A percentile compares a stretch with the other conserved stretches of the same genome.
phyloP scores from a whole-genome alignment of 805 yeast genomes.

The Ogataea nakhonphanomensis region DNA sequence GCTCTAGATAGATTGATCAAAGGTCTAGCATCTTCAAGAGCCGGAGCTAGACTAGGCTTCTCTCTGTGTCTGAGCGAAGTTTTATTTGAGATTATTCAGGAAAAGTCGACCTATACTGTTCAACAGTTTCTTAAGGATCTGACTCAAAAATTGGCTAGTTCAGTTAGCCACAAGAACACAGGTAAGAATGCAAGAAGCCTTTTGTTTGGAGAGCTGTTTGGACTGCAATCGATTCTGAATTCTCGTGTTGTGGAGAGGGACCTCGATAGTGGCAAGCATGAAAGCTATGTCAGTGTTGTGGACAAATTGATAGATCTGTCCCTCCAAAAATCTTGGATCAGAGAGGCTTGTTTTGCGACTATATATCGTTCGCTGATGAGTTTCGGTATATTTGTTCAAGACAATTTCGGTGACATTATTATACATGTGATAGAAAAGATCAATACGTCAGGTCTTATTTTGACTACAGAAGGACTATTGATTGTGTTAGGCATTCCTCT shows the following conservation, averaged over 20 bases:
- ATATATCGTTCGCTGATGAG: slow-evolving; percentile 50
- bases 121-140: slow-evolving; percentile 36
- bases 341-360: slow-evolving; percentile 77
- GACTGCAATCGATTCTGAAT: slow-evolving; percentile 70
- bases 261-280: slow-evolving; percentile 20
- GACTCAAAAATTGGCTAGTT: slow-evolving; percentile 35
- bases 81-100: slow-evolving; percentile 32
- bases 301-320: slow-evolving; percentile 55
- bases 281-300: slow-evolving; percentile 40
- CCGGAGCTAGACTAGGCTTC: slow-evolving; percentile 82
- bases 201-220: slow-evolving; percentile 81
- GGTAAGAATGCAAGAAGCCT: slow-evolving; percentile 82
- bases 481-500: slow-evolving; percentile 55
- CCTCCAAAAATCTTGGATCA: slow-evolving; percentile 70
- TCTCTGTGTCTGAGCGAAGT: slow-evolving; percentile 83
- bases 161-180: slow-evolving; percentile 45
- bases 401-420: slow-evolving; percentile 14
- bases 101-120: slow-evolving; percentile 35
- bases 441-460: slow-evolving; percentile 51
- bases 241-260: slow-evolving; percentile 38
- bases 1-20: slow-evolving; percentile 74
- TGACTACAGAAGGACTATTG: slow-evolving; percentile 79
- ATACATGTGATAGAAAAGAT: slow-evolving; percentile 37
- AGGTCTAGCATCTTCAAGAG: slow-evolving; percentile 80
- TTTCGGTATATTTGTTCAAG: slow-evolving; percentile 21